Percentiles rank a stretch among this genome's conserved stretches.
Evolutionary conservation across 2,329 filamentous ascomycete species (phyloP).

Genomic region (Fusarium sp.): DNA sequence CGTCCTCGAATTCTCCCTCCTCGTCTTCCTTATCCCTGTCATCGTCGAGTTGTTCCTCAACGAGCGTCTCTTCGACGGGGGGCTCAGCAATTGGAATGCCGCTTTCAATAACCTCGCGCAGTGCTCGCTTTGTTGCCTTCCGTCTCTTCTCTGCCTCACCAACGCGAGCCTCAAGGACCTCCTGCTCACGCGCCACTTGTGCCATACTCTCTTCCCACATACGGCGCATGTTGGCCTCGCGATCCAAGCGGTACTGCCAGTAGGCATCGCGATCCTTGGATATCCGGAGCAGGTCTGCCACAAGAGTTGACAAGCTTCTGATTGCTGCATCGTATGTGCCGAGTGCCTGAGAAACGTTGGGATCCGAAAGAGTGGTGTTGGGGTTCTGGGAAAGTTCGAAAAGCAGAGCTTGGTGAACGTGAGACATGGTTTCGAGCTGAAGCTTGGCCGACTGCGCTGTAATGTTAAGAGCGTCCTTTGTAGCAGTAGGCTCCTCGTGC

Average conservation of each 20-base stretch:
- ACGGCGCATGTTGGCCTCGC: constrained; percentile 88
- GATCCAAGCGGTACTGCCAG: constrained; percentile 94
- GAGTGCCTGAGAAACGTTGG: constrained; percentile 80
- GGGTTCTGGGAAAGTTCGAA: constrained; percentile 75
- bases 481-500: constrained; percentile 76
- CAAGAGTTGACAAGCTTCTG: constrained; percentile 83
- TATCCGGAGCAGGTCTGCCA: constrained; percentile 90
- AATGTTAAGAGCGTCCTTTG: constrained; percentile 95
- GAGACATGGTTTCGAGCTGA: constrained; percentile 89
- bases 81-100: constrained; percentile 49
- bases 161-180: constrained; percentile 86
- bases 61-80: constrained; percentile 43
- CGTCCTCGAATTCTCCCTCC: constrained; percentile 39
- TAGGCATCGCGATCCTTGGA: constrained; percentile 94
- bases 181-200: constrained; percentile 92
- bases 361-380: constrained; percentile 77
- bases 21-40: constrained; percentile 29
- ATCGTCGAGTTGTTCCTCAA: constrained; percentile 46
- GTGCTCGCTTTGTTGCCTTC: constrained; percentile 86
- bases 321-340: constrained; percentile 90
- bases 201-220: constrained; percentile 99
- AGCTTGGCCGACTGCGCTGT: constrained; percentile 94
- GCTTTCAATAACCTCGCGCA: constrained; percentile 83
- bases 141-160: constrained; percentile 92
- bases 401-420: constrained; percentile 85